Percentiles rank a stretch among this genome's conserved stretches.
phyloP scores from a whole-genome alignment of 2,329 filamentous ascomycete species.

The Microascus cirrosus region DNA sequence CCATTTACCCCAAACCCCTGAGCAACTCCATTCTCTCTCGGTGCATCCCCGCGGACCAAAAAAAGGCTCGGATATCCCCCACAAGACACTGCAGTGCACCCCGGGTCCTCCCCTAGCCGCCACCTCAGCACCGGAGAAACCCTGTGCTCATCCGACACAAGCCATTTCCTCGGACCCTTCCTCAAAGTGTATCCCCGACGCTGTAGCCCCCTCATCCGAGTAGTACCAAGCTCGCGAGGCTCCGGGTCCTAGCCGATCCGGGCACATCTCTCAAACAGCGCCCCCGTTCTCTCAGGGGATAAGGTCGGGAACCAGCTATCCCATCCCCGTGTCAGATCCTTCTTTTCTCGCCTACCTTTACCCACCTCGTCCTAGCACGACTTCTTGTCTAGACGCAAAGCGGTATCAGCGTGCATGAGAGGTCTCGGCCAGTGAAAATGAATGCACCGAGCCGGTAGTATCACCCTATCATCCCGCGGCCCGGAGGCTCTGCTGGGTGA shows the following conservation, averaged over 20 bases:
- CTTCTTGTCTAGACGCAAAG: background rate
- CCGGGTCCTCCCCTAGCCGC: background rate
- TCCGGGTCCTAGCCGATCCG: background rate
- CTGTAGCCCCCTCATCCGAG: background rate
- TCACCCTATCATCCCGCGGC: background rate
- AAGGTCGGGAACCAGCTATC: background rate
- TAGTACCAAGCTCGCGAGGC: background rate
- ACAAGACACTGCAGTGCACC: background rate
- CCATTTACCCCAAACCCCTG: too few species aligned
- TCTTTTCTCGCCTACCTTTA: background rate
- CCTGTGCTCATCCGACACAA: background rate
- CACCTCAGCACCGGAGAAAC: background rate
- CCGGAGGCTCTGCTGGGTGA: too few species aligned
- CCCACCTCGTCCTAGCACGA: background rate
- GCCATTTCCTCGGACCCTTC: background rate
- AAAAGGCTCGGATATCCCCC: background rate
- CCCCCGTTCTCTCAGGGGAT: background rate
- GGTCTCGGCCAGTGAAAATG: background rate
- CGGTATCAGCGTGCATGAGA: background rate
- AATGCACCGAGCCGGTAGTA: background rate
- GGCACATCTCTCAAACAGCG: background rate
- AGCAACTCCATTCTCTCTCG: too few species aligned
- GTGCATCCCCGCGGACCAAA: too few species aligned
- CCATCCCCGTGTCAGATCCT: background rate
- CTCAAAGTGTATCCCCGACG: background rate